phyloP scores from a whole-genome alignment of 192 early-diverging fungal species.

The Rhizoclosmatium globosum region DNA sequence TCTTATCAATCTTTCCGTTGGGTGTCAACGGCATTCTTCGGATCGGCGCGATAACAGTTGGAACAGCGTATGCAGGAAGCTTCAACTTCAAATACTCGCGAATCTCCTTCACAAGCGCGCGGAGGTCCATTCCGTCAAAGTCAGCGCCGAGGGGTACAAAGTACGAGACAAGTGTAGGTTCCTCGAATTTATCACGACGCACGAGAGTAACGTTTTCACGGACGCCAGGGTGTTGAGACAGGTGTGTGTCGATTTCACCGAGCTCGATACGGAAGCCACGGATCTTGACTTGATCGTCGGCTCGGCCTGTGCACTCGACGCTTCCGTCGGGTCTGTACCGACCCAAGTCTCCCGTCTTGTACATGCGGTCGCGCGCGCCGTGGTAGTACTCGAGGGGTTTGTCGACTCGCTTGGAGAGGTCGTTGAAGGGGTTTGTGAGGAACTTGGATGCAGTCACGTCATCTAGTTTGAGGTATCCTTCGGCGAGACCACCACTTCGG shows the following conservation, averaged over 20 bases:
- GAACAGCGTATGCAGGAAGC: conserved; percentile 92
- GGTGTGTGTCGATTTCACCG: conserved; percentile 97
- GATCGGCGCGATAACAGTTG: conserved; percentile 92
- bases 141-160: conserved; percentile 77
- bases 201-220: conserved; percentile 97
- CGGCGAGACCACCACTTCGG: conserved; percentile 93
- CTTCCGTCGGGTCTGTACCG: conserved; percentile 91
- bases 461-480: conserved; percentile 87
- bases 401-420: conserved; percentile 8
- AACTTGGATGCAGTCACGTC: conserved; percentile 93
- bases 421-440: conserved; percentile 85
- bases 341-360: conserved; percentile 96
- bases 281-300: conserved; percentile 99
- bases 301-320: conserved; percentile 96
- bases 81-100: conserved; percentile 91
- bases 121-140: conserved; percentile 58
- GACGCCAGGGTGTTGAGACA: conserved; percentile 89
- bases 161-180: conserved; percentile 94
- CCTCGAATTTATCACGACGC: conserved; percentile 98
- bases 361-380: conserved; percentile 93
- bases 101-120: conserved; percentile 79
- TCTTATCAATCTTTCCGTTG: conserved; percentile 98
- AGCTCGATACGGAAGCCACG: conserved; percentile 99
- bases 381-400: conserved; percentile 67
- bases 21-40: conserved; percentile 95